These are phyloP conservation scores for Dioscorea zingiberensis DNA, from an alignment of 106 monocot species.

Conservation along the genomic window DNA sequence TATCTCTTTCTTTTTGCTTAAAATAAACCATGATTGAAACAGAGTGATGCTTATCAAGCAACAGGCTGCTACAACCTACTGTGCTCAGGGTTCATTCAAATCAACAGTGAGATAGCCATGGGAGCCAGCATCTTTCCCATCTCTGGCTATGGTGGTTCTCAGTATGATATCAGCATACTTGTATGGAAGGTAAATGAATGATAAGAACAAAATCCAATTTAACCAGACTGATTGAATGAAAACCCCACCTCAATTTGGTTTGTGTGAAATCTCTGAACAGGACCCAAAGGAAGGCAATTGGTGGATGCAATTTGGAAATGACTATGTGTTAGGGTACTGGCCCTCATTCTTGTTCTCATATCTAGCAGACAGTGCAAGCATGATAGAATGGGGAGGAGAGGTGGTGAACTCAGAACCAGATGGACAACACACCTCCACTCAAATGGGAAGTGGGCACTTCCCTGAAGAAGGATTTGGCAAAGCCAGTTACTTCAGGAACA, in stretches of 20 bases:
- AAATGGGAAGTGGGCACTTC: conserved; percentile 80
- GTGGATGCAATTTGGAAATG: conserved; percentile 83
- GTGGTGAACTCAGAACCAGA: conserved; percentile 65
- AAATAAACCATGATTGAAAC: neutral
- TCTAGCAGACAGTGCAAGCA: conserved; percentile 47
- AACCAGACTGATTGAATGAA: neutral
- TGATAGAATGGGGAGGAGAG: conserved; percentile 88
- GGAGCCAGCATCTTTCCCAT: conserved; percentile 78
- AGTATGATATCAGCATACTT: conserved; percentile 78
- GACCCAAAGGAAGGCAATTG: conserved; percentile 67
- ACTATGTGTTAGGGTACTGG: conserved; percentile 75
- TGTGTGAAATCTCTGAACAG: conserved; percentile 13
- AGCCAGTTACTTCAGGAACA: conserved; percentile 74
- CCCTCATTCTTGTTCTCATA: conserved; percentile 73
- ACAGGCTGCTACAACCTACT: conserved; percentile 88
- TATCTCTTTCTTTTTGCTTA: neutral
- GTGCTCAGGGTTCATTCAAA: conserved; percentile 81
- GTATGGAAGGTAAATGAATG: conserved; percentile 78
- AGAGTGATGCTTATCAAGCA: conserved; percentile 89
- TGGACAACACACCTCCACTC: conserved; percentile 74
- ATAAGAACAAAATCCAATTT: neutral
- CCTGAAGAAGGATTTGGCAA: conserved; percentile 75
- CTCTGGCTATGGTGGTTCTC: conserved; percentile 51
- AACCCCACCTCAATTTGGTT: neutral
- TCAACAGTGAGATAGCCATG: conserved; percentile 80